Evolutionary conservation across 192 early-diverging fungal genomes (phyloP), one percentile per base, ranked within the genome.

Genomic region (Anaeromyces robustus): DNA sequence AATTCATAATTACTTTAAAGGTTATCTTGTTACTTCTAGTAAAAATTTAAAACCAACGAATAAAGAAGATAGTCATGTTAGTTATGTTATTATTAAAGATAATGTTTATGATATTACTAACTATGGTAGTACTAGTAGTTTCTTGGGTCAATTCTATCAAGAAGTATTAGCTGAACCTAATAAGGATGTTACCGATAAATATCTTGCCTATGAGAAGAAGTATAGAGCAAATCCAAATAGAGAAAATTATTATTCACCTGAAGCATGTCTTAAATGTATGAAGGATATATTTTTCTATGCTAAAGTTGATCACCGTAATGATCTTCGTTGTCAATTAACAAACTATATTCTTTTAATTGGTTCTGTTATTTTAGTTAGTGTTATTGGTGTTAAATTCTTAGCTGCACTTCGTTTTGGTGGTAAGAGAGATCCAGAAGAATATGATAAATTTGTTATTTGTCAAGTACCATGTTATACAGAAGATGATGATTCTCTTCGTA

Each of bases 401-500:
- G 95, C 97, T n/a, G 96, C 97, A 6, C 86, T 98, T 81, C 95
- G 96, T 83, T 85, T 97, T 43, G 93, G 93, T 37, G 86, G 90
- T 13, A 86, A 91, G 77, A 89, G 90, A 31, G 89, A 89, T 80
- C 94, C 94, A 2, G 93, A 97, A 82, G 92, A 95, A 29, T 89
- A 94, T 82, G 92, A 94, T 83, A 92, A 95, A 82, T 97, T 98
- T 86, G 94, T 97, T 81, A 93, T 98, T 77, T 92, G 92, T 84
- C 96, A 96, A 84, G 94, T 98, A 19, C 96, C 97, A 17, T 98
- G 97, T 88, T 99, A 99, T 86, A 98, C 97, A 16, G 98, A 99
- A 85, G 94, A 94, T 80, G 98, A 99, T 82, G 94, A 92, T 30
- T 98, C 98, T 4, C 88, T 99, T 68, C 87, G 92, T 41, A 92